Evolutionary conservation across 257 asterid genomes (phyloP), one percentile per base, ranked within the genome.

Genomic region (Henckelia pumila): DNA sequence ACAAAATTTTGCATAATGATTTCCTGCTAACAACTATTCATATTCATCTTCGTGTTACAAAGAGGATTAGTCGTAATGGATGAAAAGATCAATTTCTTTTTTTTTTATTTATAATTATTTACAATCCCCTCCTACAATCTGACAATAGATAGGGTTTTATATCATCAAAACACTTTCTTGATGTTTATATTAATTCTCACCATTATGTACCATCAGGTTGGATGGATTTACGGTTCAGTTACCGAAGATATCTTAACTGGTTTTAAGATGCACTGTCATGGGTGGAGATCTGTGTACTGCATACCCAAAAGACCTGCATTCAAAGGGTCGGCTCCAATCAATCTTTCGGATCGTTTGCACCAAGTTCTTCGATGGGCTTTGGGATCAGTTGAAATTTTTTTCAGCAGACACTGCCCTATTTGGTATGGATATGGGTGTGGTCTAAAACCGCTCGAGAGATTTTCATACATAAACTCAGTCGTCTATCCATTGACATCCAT

Each of bases 291-390:
- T 5, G 75, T 73, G 44, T 77, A 73, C 60, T 73, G 81, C 61
- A 73, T 73, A 40, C 81, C 81, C 50, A 57, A 65, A 63, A 73
- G 81, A 49, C 73, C 81, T 37, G 81, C 81, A 33, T 77, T 77
- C 53, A 77, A 77, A 64, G 81, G 81, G 21, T 77, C 81, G 1
- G 81, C 81, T 65, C 81, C 81, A 29, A 73, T 77, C 50, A 77
- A 77, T 69, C 81, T 77, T 73, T 73, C 81, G 2, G 81, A 77
- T 65, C 82, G 76, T 60, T 25, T 77, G 66, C 75, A 77, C 68
- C 82, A 73, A 68, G 78, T 77, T 63, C 82, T 77, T 33, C 78
- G 82, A 37, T 77, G 82, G 82, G 82, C 82, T 28, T 56, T 77
- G 67, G 79, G 82, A 69, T 77, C 82, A 0, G 82, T 77, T 58